Conservation (phyloP, 805 yeast species). For the Candida maltosa region DNA sequence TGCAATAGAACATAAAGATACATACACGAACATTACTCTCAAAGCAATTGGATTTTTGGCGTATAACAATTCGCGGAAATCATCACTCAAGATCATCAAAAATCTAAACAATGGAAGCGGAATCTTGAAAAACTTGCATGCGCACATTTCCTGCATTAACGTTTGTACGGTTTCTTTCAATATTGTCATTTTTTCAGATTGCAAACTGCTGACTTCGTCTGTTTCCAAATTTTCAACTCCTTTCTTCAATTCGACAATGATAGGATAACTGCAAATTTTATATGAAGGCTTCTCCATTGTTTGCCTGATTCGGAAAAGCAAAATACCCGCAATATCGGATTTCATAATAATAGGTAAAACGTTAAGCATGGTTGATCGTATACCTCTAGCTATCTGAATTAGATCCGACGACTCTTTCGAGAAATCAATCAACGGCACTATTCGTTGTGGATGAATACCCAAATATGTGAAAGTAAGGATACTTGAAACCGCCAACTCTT, state of each 20-base stretch:
- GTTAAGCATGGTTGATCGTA: constrained; percentile 7
- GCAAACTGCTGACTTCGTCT: background rate
- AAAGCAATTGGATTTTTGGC: constrained; percentile 21
- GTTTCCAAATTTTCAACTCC: background rate
- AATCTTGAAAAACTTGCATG: constrained; percentile 11
- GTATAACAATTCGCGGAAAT: constrained; percentile 17
- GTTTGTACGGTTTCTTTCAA: background rate
- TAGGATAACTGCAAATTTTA: constrained; percentile 4
- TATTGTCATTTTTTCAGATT: background rate
- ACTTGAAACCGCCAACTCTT: constrained; percentile 17
- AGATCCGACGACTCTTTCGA: constrained; percentile 17
- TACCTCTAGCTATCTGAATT: constrained; percentile 17
- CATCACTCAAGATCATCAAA: constrained; percentile 15
- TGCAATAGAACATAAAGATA: constrained; percentile 16
- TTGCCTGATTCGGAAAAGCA: constrained; percentile 1
- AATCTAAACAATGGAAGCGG: constrained; percentile 33
- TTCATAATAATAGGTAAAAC: constrained; percentile 5
- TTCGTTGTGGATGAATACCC: constrained; percentile 28
- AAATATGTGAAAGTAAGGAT: constrained; percentile 24
- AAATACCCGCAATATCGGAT: constrained; percentile 3
- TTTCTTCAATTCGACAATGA: background rate
- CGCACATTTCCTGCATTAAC: background rate
- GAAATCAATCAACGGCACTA: constrained; percentile 25
- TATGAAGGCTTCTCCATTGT: constrained; percentile 2
- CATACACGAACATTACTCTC: constrained; percentile 19